Percentiles rank a stretch among this genome's conserved stretches.
Evolutionary conservation across 2,329 filamentous ascomycete genomes (phyloP).

Genomic region (Fusarium sp.): DNA sequence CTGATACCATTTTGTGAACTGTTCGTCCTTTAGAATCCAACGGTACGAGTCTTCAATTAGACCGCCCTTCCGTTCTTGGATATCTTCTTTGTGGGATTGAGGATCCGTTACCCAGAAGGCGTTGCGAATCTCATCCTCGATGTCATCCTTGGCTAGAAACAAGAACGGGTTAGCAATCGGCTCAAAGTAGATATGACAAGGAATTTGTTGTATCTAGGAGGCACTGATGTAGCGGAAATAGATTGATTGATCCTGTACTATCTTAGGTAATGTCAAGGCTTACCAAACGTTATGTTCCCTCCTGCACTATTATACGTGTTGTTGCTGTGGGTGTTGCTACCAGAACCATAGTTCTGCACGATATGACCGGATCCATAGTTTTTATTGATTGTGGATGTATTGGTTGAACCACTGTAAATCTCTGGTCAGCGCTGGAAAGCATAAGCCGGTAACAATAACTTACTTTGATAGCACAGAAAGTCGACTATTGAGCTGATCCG

Average conservation of each 20-base stretch:
- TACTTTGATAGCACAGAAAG: background rate
- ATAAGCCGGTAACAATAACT: accelerated
- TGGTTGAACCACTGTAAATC: background rate
- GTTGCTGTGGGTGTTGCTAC: no score
- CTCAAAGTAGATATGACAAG: accelerated
- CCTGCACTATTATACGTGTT: no score
- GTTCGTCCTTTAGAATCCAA: background rate
- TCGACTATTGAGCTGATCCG: background rate
- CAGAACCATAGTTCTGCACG: background rate
- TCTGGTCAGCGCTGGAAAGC: accelerated
- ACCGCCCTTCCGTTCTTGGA: background rate
- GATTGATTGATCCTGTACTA: background rate
- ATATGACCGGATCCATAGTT: background rate
- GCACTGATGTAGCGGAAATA: accelerated
- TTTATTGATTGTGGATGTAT: accelerated
- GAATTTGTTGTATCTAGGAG: accelerated
- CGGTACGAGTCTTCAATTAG: accelerated
- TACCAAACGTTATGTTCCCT: background rate
- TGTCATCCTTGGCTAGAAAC: accelerated
- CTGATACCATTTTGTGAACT: accelerated
- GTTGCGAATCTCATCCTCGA: background rate
- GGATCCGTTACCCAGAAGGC: background rate
- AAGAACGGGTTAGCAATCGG: accelerated
- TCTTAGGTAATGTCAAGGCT: background rate
- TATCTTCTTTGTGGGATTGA: background rate